Conservation (phyloP, 2,329 filamentous ascomycete species). For the Fusarium sp. region DNA sequence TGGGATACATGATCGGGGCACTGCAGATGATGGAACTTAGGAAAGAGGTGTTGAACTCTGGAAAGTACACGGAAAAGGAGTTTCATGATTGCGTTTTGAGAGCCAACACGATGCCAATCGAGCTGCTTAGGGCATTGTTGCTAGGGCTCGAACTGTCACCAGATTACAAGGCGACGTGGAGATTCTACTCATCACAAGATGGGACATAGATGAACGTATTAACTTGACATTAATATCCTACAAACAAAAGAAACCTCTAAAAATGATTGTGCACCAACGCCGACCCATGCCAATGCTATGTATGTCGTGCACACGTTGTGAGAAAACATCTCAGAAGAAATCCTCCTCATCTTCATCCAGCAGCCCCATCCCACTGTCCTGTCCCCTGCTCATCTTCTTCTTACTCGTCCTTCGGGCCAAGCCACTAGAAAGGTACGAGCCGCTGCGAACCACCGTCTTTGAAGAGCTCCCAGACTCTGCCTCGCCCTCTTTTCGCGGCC, state of each 20-base stretch:
- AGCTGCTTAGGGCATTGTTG: conserved; percentile 67
- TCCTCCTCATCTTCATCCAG: conserved; percentile 68
- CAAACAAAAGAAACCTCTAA: conserved; percentile 45
- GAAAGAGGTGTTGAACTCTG: conserved; percentile 61
- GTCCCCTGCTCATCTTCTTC: conserved; percentile 61
- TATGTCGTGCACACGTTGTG: background rate
- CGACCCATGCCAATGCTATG: conserved; percentile 13
- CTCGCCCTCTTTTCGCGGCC: conserved; percentile 10
- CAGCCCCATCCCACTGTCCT: conserved; percentile 71
- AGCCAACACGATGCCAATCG: conserved; percentile 69
- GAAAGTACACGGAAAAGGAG: conserved; percentile 63
- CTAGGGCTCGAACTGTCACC: conserved; percentile 57
- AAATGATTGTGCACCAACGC: conserved; percentile 30
- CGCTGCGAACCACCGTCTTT: conserved; percentile 32
- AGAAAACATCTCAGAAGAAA: conserved; percentile 38
- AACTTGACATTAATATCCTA: conserved; percentile 9
- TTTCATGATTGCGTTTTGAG: conserved; percentile 70
- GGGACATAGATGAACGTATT: background rate
- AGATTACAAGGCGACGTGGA: conserved; percentile 66
- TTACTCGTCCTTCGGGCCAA: conserved; percentile 50
- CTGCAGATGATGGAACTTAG: conserved; percentile 69
- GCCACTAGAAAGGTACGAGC: conserved; percentile 46
- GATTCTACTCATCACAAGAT: conserved; percentile 55
- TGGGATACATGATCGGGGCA: conserved; percentile 73
- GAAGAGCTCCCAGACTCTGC: conserved; percentile 13